Conservation (phyloP, 768 basidiomycete genomes). For the Pleurotus giganteus region DNA sequence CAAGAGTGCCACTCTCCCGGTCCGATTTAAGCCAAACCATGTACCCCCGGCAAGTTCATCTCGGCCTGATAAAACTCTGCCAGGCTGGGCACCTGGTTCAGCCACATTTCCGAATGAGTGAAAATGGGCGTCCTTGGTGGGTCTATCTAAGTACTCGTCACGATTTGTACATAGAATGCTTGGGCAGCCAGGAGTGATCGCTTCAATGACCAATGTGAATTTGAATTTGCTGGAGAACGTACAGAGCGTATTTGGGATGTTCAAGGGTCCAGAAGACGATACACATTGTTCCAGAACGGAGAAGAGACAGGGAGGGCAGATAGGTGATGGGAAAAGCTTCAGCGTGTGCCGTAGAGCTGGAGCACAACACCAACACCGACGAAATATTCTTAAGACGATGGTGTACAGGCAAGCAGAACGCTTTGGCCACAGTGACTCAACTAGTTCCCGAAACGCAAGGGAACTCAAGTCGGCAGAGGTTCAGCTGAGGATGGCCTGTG, state of each 20-base stretch:
- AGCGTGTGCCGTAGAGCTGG: not conserved
- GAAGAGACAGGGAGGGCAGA: slow-evolving; percentile 11
- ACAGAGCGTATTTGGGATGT: slow-evolving; percentile 79
- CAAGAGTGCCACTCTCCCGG: slow-evolving; percentile 72
- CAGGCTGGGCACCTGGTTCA: slow-evolving; percentile 19
- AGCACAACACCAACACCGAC: not conserved
- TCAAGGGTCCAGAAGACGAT: slow-evolving; percentile 76
- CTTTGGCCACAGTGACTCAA: too few species aligned
- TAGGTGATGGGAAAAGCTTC: slow-evolving; percentile 10
- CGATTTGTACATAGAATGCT: slow-evolving; percentile 78
- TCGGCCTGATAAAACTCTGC: slow-evolving; percentile 66
- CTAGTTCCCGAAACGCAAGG: not conserved
- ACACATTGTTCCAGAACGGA: slow-evolving; percentile 52
- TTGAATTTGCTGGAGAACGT: slow-evolving; percentile 29
- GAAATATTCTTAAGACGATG: too few species aligned
- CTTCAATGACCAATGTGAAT: slow-evolving; percentile 8
- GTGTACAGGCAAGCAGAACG: too few species aligned
- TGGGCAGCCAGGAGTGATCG: slow-evolving; percentile 1
- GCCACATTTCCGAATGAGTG: slow-evolving; percentile 55
- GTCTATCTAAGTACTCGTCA: slow-evolving; percentile 70
- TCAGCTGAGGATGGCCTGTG: not conserved
- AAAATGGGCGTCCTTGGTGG: slow-evolving; percentile 63
- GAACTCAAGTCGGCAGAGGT: not conserved
- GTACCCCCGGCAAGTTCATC: slow-evolving; percentile 75
- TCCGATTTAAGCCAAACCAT: slow-evolving; percentile 72